phyloP scores from a whole-genome alignment of 768 basidiomycete genomes.

The Leccinum aurantiacum region DNA sequence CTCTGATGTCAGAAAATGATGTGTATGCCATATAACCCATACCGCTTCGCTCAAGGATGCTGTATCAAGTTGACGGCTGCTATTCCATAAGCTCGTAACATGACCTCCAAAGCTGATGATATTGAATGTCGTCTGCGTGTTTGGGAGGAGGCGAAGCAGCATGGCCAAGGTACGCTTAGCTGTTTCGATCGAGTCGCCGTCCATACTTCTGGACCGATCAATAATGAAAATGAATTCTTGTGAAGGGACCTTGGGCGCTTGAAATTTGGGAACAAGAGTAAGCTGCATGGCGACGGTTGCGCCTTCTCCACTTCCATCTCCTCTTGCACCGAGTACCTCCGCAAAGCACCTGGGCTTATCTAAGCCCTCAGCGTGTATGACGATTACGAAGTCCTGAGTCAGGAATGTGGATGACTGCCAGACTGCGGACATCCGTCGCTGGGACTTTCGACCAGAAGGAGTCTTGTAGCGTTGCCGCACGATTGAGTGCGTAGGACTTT shows the following conservation, averaged over 20 bases:
- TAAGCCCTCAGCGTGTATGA: conserved; percentile 47
- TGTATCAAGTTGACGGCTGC: conserved; percentile 34
- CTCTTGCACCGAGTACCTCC: conserved; percentile 35
- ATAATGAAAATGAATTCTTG: conserved; percentile 65
- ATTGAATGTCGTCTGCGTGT: conserved; percentile 47
- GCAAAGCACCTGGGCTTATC: conserved; percentile 59
- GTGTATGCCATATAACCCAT: conserved; percentile 12
- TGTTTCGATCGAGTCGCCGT: conserved; percentile 37
- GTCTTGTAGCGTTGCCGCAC: conserved; percentile 35
- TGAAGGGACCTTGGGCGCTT: conserved; percentile 38
- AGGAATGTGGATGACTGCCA: conserved; percentile 45
- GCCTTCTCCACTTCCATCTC: conserved; percentile 1
- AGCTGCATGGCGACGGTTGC: conserved; percentile 51
- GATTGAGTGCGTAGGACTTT: conserved; percentile 48
- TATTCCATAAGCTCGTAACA: conserved; percentile 35
- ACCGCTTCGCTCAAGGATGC: conserved; percentile 36
- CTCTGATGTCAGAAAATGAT: conserved; percentile 7
- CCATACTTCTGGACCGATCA: conserved; percentile 61
- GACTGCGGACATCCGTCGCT: conserved; percentile 40
- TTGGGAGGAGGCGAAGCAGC: conserved; percentile 51
- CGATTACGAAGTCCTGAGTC: conserved; percentile 50
- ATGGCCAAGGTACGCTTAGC: conserved; percentile 48
- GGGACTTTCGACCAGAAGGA: conserved; percentile 35
- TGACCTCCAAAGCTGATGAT: conserved; percentile 52
- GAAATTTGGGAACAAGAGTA: conserved; percentile 53